Evolutionary conservation across 495 filamentous ascomycete species (phyloP), one percentile per base, ranked within the genome.

Genomic region (Tuber umbilicatum): DNA sequence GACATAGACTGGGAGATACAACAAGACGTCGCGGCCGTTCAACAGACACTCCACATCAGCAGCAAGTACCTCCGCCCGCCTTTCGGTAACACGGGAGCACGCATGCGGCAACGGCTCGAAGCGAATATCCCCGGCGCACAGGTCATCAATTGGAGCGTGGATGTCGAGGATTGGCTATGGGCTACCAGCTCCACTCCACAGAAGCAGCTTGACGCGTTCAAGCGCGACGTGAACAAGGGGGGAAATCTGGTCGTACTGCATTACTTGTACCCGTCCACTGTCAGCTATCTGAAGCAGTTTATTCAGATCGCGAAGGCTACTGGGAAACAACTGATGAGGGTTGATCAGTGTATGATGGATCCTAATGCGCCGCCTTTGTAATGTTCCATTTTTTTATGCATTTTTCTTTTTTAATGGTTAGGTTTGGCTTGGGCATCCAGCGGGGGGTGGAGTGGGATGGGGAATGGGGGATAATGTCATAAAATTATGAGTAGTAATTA

Each of bases 331-430:
- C 82, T 94, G 73, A 93, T 94, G 91, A 85, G 91, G 31, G 89
- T 94, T 69, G 91, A 94, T 81, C 91, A 93, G 85, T 94, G 91
- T 81, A 82, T 94, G 86, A 86, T 88, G 85, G 91, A 93, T 83
- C 89, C 89, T 9, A 84, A 87, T 70, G 90, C 89, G 70, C 90
- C 91, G 31, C 84, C 89, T 23, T 72, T 91, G 78, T 82, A 80
- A 35, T 17, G 27, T 19, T 64, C 6, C 17, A 2, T 64, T 17
- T 31, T 19, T 35, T 64, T 64, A 10, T 31, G 5, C 27, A 6
- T 27, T 35, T 64, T 64, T 1, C 2, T 64, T 64, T 17, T 60
- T 2, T 50, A 50, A 50, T n/a, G 47, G 23, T n/a, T 12, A 5
- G 23, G 47, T n/a, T n/a, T 23, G 7, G 6, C 7, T n/a, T 10